These are phyloP conservation scores for Apophysomyces ossiformis DNA, from an alignment of 371 early-diverging fungal species.

Conservation along the genomic window DNA sequence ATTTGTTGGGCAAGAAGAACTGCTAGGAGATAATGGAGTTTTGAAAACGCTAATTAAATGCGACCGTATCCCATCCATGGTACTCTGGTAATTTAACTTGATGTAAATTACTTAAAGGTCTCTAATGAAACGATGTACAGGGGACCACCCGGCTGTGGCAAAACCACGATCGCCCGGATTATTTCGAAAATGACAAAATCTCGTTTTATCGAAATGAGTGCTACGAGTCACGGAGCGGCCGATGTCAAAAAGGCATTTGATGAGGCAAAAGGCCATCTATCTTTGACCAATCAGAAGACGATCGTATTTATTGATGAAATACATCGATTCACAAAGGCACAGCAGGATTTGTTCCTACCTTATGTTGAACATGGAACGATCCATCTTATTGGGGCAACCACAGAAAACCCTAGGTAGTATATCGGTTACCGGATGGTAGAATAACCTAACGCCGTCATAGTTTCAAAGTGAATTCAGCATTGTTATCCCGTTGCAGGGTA, in stretches of 20 bases:
- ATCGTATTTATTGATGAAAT: constrained; percentile 90
- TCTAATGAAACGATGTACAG: constrained; percentile 60
- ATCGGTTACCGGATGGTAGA: background rate
- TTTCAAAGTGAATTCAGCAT: constrained; percentile 82
- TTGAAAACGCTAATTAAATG: constrained; percentile 65
- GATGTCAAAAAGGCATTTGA: constrained; percentile 76
- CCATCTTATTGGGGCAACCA: constrained; percentile 84
- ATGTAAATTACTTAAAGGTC: background rate
- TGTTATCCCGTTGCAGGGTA: constrained; percentile 82
- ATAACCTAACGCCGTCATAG: constrained; percentile 15
- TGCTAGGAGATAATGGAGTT: constrained; percentile 68
- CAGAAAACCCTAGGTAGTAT: constrained; percentile 83
- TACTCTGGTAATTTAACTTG: constrained; percentile 42
- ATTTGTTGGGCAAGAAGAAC: constrained; percentile 76
- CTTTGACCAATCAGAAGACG: constrained; percentile 65
- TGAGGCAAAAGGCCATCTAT: constrained; percentile 64
- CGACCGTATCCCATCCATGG: constrained; percentile 70
- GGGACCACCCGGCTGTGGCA: constrained; percentile 90
- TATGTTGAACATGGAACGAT: constrained; percentile 82
- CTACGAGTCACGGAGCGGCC: constrained; percentile 68
- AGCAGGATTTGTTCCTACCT: constrained; percentile 87
- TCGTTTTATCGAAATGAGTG: constrained; percentile 74
- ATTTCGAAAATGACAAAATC: constrained; percentile 69
- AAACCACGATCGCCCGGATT: constrained; percentile 80
- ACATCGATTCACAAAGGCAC: constrained; percentile 87